Percentiles rank a stretch among this genome's conserved stretches.
Evolutionary conservation across 495 filamentous ascomycete species (phyloP).

Genomic region (Aspergillus affinis): DNA sequence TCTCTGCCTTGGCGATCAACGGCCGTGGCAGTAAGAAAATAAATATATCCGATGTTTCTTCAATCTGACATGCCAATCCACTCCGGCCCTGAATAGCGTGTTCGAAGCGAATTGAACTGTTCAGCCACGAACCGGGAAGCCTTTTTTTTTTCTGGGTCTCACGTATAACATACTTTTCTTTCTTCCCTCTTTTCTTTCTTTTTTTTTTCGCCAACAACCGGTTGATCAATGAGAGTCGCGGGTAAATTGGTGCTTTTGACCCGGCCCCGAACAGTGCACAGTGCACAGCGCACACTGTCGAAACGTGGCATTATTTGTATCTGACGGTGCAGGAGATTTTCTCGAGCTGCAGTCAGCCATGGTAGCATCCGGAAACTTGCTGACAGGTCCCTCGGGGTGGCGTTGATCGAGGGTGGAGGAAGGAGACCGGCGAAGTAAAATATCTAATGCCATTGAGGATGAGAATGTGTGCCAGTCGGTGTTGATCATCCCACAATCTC

Average conservation of each 20-base stretch:
- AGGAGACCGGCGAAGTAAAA: not conserved
- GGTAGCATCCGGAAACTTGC: slow-evolving; percentile 19
- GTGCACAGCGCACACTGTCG: slow-evolving; percentile 9
- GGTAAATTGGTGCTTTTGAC: not conserved
- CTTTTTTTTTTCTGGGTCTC: not conserved
- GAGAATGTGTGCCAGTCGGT: not conserved
- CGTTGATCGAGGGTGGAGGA: slow-evolving; percentile 6
- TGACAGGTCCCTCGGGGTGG: slow-evolving; percentile 18
- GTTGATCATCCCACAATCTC: not conserved
- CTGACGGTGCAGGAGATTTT: slow-evolving; percentile 12
- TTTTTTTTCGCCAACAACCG: not conserved
- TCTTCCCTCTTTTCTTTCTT: not conserved
- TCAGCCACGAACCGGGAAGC: not conserved
- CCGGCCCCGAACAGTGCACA: slow-evolving; percentile 5
- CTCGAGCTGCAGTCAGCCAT: slow-evolving; percentile 9
- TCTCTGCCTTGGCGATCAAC: not conserved
- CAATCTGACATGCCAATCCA: not conserved
- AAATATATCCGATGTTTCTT: not conserved
- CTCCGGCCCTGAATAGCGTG: too few relatives aligned
- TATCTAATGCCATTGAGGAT: not conserved
- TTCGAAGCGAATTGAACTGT: not conserved
- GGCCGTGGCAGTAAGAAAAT: slow-evolving; percentile 11
- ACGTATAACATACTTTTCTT: not conserved
- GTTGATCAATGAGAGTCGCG: slow-evolving; percentile 4
- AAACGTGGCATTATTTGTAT: slow-evolving; percentile 23